Base-by-base conservation (phyloP, 805 yeast species). In the Wickerhamia fluorescens region DNA sequence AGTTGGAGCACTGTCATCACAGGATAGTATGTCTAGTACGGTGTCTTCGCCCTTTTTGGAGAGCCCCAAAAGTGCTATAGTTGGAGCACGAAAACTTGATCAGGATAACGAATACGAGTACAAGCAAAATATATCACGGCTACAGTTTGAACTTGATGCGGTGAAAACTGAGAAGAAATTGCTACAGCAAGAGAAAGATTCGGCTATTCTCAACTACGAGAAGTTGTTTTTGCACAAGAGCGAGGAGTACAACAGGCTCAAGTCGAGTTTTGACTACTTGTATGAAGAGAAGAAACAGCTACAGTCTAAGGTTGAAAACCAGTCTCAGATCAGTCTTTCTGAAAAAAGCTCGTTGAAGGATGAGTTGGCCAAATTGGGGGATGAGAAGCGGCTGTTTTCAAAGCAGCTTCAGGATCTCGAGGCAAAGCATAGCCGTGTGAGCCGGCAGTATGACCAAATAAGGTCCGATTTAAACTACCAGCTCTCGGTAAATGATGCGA, bases 191-290 rank as follows among this genome's bases (percentile, higher is more conserved):
- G 49, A 49, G 34, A 45, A 50, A 23, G 52, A 51, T 15, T 31
- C 55, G 19, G 31, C 41, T 11, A 32, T 49, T 6, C 25, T 41
- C 8, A 34, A 16, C 11, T 39, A 49, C 15, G 54, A 50, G 31
- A 65, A 59, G 28, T 44, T 33, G 26, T 36, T 58, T 6, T 35
- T 61, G 9, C 31, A 38, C 8, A 62, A 63, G 36, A 54, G 51
- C 33, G 57, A 56, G 22, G 58, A 52, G 25, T 41, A 52, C 28
- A 44, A 45, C 16, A 47, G 44, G 18, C 42, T 64, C 9, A 58
- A 62, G 36, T 44, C 46, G 16, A 58, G 58, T 36, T 54, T 64
- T 25, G 62, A 59, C 29, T 62, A 35, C 33, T 30, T 61, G 7
- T 58, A 50, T 30, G 50, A 49, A 18, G 61, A 61, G 31, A 45